These are phyloP conservation scores for Sclerospora graminicola DNA, from an alignment of 352 stramenopile species.

Conservation along the genomic window DNA sequence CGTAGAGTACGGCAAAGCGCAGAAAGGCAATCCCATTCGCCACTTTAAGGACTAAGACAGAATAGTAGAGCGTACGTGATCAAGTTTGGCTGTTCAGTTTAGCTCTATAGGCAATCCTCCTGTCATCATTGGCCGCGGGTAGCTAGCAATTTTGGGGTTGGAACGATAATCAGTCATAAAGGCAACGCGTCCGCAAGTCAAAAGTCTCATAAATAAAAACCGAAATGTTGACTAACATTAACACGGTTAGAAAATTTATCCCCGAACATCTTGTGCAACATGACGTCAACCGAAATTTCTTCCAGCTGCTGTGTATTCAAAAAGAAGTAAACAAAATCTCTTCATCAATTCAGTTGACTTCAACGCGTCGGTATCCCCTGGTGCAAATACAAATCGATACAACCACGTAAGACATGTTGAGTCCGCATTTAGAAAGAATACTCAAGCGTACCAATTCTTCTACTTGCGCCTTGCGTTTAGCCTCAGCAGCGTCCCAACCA, in stretches of 20 bases:
- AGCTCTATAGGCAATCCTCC: constrained; percentile 3
- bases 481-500: constrained; percentile 41
- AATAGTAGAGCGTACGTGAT: constrained; percentile 6
- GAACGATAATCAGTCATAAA: too few species aligned
- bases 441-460: constrained; percentile 19
- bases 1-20: constrained; percentile 63
- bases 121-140: constrained; percentile 28
- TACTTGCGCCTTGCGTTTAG: constrained; percentile 28
- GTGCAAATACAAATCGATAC: neutral
- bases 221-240: neutral
- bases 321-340: too few species aligned
- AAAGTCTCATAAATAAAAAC: too few species aligned
- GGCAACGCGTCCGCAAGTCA: too few species aligned
- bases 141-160: too few species aligned
- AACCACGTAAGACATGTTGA: neutral
- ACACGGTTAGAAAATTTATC: too few species aligned
- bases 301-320: too few species aligned
- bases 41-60: constrained; percentile 72
- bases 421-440: neutral
- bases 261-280: too few species aligned
- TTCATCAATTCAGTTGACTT: too few species aligned
- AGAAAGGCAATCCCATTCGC: constrained; percentile 80
- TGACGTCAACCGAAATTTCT: too few species aligned
- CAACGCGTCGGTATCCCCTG: too few species aligned
- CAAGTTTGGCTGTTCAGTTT: neutral